Evolutionary conservation across 371 early-diverging fungal genomes (phyloP).

Genomic region (Apophysomyces sp.): DNA sequence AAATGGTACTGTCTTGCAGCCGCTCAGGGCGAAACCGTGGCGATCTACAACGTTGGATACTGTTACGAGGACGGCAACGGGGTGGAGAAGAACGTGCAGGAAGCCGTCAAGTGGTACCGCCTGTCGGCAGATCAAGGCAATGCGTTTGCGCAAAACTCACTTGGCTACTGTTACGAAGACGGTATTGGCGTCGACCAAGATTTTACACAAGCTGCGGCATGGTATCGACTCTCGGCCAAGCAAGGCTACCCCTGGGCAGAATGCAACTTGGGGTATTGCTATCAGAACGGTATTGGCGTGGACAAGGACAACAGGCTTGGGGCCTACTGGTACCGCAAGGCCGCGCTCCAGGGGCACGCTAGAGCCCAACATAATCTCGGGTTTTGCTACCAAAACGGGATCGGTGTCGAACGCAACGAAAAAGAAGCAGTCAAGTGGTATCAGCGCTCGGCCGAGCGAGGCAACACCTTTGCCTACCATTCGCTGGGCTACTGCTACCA

Average conservation of each 20-base stretch:
- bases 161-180: conserved; percentile 83
- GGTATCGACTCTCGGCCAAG: conserved; percentile 76
- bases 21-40: conserved; percentile 64
- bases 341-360: conserved; percentile 78
- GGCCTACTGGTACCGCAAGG: conserved; percentile 77
- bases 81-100: conserved; percentile 58
- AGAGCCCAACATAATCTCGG: conserved; percentile 87
- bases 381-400: conserved; percentile 83
- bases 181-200: conserved; percentile 70
- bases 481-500: conserved; percentile 91
- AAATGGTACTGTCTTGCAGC: conserved; percentile 72
- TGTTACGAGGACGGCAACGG: conserved; percentile 86
- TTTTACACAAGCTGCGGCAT: conserved; percentile 39
- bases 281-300: conserved; percentile 83
- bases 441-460: conserved; percentile 70
- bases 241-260: conserved; percentile 60
- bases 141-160: conserved; percentile 78
- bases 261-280: conserved; percentile 83
- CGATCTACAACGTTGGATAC: conserved; percentile 82
- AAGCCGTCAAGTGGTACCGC: conserved; percentile 78
- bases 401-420: conserved; percentile 67
- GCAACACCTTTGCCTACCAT: conserved; percentile 81
- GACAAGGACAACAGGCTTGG: conserved; percentile 57
- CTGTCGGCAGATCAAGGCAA: conserved; percentile 77
- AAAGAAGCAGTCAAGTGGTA: conserved; percentile 72